phyloP scores from a whole-genome alignment of 2,329 filamentous ascomycete species.

The Pezicula neosporulosa region DNA sequence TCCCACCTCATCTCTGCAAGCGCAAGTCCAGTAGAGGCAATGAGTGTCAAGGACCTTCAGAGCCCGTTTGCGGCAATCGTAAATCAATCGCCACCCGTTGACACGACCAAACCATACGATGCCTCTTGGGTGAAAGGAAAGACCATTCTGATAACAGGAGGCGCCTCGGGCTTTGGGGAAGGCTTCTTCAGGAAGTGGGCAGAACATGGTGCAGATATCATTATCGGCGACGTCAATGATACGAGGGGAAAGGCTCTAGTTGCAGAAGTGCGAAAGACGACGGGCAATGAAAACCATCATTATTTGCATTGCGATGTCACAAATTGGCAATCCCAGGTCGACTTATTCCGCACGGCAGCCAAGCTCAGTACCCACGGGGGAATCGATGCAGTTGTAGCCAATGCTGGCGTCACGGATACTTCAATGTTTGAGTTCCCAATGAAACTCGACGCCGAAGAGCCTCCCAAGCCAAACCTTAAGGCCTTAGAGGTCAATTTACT shows the following conservation, averaged over 20 bases:
- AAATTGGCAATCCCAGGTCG: slow-evolving; percentile 59
- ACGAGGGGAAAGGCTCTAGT: slow-evolving; percentile 50
- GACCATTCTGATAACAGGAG: slow-evolving; percentile 61
- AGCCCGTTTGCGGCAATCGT: slow-evolving; percentile 2
- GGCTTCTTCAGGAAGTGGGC: slow-evolving; percentile 53
- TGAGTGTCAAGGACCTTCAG: background rate
- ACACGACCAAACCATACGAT: slow-evolving; percentile 41
- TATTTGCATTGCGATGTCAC: slow-evolving; percentile 64
- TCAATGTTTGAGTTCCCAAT: slow-evolving; percentile 38
- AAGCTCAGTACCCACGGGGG: slow-evolving; percentile 49
- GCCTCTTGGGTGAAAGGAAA: slow-evolving; percentile 45
- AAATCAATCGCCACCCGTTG: slow-evolving; percentile 36
- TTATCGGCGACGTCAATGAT: slow-evolving; percentile 61
- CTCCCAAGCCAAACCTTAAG: slow-evolving; percentile 45
- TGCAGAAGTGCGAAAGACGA: slow-evolving; percentile 43
- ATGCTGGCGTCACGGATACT: slow-evolving; percentile 56
- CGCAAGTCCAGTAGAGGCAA: background rate
- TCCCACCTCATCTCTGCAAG: too few species aligned
- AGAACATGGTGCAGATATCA: slow-evolving; percentile 51
- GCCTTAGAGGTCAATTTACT: slow-evolving; percentile 60
- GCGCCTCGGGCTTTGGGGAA: slow-evolving; percentile 57
- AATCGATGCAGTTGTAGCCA: slow-evolving; percentile 63
- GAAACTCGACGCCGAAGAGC: slow-evolving; percentile 40
- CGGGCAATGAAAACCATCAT: slow-evolving; percentile 41
- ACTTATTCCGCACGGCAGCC: slow-evolving; percentile 57